Evolutionary conservation across 805 yeast species (phyloP), one percentile per base, ranked within the genome.

Genomic region (Starmerella roubikii): DNA sequence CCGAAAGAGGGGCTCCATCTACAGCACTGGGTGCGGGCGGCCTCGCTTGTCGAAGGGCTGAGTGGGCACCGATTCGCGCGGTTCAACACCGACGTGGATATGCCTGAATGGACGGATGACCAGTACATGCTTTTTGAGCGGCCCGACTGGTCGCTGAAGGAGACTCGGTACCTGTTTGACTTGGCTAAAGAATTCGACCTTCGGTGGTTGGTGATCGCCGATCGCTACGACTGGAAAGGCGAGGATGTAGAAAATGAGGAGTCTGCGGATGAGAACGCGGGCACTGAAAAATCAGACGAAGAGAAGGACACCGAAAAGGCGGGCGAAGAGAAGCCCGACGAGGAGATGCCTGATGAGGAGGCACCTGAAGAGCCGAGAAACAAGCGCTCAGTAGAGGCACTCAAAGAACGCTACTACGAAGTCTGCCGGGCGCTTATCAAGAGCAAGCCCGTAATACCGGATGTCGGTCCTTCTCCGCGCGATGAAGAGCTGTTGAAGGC

Each of bases 361-460:
- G 10, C 8, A 13, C 18, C n/a, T 4, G 22, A 13, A 10, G 24
- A 20, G 16, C n/a, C 10, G 13, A 26, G 16, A n/a, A 13, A 8
- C 15, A 26, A 10, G 16, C 61, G 91, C 23, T 54, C 75, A 0
- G 45, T 81, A 20, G 97, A 88, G 50, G 96, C 85, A 46, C 58
- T 91, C 40, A 84, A 85, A 50, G 84, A 74, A 40, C 76, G 85
- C 28, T 84, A 83, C 55, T 91, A 86, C 54, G 58, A 65, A 16
- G 74, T 83, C 9, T 72, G 81, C 34, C 70, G 73, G 25, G 65
- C 68, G 39, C 64, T 79, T 20, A 59, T 79, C 37, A 57, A 37
- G 58, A 29, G 28, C 33, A 21, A 27, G 23, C 37, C 45, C 15
- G 35, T 35, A 12, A 10, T 38, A 5, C 57, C 42, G 63, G 68